phyloP scores from a whole-genome alignment of 306 rosid species.

The Acmispon strigosus region DNA sequence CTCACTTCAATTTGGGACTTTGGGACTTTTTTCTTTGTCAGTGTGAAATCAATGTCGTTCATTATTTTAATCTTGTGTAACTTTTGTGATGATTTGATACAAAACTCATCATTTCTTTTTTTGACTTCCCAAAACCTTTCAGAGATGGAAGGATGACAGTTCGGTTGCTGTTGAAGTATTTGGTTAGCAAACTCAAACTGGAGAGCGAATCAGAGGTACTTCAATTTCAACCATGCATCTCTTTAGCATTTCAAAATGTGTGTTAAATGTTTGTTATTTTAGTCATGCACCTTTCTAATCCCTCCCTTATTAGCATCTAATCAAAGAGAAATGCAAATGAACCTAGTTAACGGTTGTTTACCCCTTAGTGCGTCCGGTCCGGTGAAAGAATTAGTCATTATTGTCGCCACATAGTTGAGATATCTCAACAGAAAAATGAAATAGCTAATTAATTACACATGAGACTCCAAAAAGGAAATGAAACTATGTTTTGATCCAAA shows the following conservation, averaged over 20 bases:
- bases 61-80: neutral
- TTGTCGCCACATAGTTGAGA: too few species aligned
- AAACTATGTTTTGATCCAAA: conserved; percentile 25
- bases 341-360: neutral
- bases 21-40: conserved; percentile 2
- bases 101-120: conserved; percentile 1
- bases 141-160: conserved; percentile 96
- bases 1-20: neutral
- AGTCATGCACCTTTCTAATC: neutral
- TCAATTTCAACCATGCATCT: neutral
- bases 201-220: conserved; percentile 94
- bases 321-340: neutral
- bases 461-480: conserved; percentile 16
- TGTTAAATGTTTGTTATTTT: neutral
- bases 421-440: too few species aligned
- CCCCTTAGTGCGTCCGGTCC: too few species aligned
- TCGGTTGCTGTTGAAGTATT: conserved; percentile 80
- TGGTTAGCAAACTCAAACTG: conserved; percentile 75
- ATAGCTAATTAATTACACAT: neutral
- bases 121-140: conserved; percentile 6
- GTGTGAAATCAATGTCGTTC: conserved; percentile 29
- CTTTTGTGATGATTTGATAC: neutral
- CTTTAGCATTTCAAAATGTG: neutral
- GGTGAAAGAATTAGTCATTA: too few species aligned
- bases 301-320: conserved; percentile 12